Evolutionary conservation across 768 basidiomycete species (phyloP), one percentile per base, ranked within the genome.

Genomic region (Termitomyces sp.): DNA sequence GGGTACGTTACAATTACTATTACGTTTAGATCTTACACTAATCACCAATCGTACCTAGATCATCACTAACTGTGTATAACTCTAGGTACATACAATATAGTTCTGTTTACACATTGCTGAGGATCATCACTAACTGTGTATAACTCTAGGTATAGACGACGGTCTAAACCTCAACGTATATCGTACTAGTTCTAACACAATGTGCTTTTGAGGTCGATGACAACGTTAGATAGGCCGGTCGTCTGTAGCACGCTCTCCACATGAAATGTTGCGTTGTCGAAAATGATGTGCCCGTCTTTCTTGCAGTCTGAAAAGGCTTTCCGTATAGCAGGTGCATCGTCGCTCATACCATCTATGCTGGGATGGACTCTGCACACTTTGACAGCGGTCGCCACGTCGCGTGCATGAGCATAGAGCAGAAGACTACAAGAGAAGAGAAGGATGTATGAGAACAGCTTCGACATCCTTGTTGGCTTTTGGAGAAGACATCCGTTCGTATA

Each of bases 191-290:
- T 30, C 30, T 30, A 30, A 30, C 30, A 30, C n/a, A n/a, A n/a
- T 16, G 70, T 75, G 12, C 75, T 74, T 20, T 64, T 62, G 9
- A 76, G 61, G 61, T 76, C 71, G 12, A 77, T 65, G 9, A 67
- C 50, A 4, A 72, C 67, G 56, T 76, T 67, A 16, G 64, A 50
- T 9, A 77, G 63, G 7, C 68, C 66, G 1, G 74, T 75, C 20
- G 74, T 71, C 43, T 70, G 68, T 64, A 72, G 67, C 0, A 71
- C 66, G 30, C 66, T 68, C 44, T 69, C 67, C 47, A 77, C 71
- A 48, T 70, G 72, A 63, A 72, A 77, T 23, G 70, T 71, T 36
- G 67, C 64, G 56, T 72, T 66, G 4, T 67, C 63, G 33, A 75
- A 71, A 9, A 63, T 53, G 30, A 76, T 66, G 40, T 66, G 53